These are phyloP conservation scores for Pleurotus cornucopiae DNA, from an alignment of 768 basidiomycete genomes.

Conservation along the genomic window DNA sequence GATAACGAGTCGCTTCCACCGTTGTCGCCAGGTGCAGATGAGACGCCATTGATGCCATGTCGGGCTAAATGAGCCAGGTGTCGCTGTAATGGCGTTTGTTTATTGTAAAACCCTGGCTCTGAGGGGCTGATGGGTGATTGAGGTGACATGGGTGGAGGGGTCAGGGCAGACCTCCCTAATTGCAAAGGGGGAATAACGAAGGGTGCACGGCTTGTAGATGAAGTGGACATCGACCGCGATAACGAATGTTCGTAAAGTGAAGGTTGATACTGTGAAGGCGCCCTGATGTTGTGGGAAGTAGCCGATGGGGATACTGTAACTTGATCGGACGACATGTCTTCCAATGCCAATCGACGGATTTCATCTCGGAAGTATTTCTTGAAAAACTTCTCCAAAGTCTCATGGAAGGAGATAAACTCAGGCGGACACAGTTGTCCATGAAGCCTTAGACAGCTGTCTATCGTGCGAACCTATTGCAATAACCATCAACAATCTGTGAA, in stretches of 20 bases:
- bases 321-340: constrained; percentile 44
- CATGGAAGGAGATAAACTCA: constrained; percentile 92
- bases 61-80: constrained; percentile 79
- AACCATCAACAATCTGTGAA: background rate
- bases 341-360: constrained; percentile 65
- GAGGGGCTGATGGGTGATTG: constrained; percentile 26
- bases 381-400: constrained; percentile 83
- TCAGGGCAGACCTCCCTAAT: constrained; percentile 39
- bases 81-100: constrained; percentile 74
- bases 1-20: constrained; percentile 57
- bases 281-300: constrained; percentile 27
- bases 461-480: constrained; percentile 59
- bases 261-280: constrained; percentile 38
- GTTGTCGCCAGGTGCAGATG: constrained; percentile 68
- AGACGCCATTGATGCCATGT: constrained; percentile 79
- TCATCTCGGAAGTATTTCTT: constrained; percentile 82
- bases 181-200: constrained; percentile 52
- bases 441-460: constrained; percentile 80
- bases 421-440: constrained; percentile 79
- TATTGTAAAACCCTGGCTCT: constrained; percentile 25
- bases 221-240: constrained; percentile 42
- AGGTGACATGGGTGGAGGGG: constrained; percentile 41
- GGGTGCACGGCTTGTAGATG: constrained; percentile 36
- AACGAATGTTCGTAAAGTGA: constrained; percentile 48
- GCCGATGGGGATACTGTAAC: constrained; percentile 33